These are phyloP conservation scores for Glonium stellatum DNA, from an alignment of 495 filamentous ascomycete genomes.

Conservation along the genomic window DNA sequence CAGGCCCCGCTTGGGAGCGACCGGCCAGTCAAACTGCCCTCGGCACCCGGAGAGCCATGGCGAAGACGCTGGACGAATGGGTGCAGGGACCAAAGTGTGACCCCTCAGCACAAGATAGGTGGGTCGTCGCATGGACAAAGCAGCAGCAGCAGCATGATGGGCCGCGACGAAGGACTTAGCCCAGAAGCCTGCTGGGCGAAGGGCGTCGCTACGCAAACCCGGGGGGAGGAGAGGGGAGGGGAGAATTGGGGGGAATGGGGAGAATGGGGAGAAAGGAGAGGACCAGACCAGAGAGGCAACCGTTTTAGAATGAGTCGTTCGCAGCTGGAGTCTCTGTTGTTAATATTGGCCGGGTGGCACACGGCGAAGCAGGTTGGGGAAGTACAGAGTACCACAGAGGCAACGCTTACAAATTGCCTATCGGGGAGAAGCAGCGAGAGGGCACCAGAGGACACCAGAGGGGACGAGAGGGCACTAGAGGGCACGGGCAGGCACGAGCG, in stretches of 20 bases:
- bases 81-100: constrained; percentile 12
- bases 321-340: neutral
- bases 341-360: constrained; percentile 2
- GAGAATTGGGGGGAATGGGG: neutral
- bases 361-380: neutral
- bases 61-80: neutral
- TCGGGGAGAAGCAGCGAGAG: constrained; percentile 1
- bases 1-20: neutral
- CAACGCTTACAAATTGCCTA: constrained; percentile 6
- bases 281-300: too few species aligned
- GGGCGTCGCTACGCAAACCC: neutral
- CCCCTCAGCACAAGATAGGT: neutral
- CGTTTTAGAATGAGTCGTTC: constrained; percentile 3
- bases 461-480: constrained; percentile 4
- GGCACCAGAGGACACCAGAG: constrained; percentile 6
- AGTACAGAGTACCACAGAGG: neutral
- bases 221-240: neutral
- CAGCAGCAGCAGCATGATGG: neutral
- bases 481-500: too few species aligned
- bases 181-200: neutral
- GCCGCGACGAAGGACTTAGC: neutral
- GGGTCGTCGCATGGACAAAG: constrained; percentile 5
- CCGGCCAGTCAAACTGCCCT: neutral
- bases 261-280: neutral
- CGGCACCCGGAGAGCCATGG: neutral